Evolutionary conservation across 257 asterid genomes (phyloP).

Genomic region (Jasminum sambac): DNA sequence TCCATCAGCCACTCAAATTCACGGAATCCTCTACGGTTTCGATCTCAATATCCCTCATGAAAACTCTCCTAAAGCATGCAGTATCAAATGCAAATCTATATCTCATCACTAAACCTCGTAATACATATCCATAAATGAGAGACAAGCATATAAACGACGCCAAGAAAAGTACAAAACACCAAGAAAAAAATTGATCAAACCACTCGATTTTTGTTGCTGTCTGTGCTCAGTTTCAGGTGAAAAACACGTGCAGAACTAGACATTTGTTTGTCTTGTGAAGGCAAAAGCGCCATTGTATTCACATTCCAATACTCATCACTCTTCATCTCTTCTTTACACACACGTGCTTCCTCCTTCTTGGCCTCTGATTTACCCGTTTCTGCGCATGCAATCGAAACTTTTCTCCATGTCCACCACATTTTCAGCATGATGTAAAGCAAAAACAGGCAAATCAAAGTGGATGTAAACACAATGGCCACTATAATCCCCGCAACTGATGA

Average conservation of each 20-base stretch:
- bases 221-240: conserved; percentile 45
- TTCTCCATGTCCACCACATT: conserved; percentile 91
- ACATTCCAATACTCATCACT: conserved; percentile 52
- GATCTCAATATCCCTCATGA: not conserved
- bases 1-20: not conserved
- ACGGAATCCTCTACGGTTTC: not conserved
- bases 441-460: conserved; percentile 71
- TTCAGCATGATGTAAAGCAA: conserved; percentile 70
- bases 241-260: conserved; percentile 50
- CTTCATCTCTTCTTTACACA: conserved; percentile 58
- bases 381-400: conserved; percentile 74
- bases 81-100: not conserved
- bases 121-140: not conserved
- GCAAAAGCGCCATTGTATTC: conserved; percentile 38
- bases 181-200: conserved; percentile 20
- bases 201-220: conserved; percentile 33
- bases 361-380: conserved; percentile 42
- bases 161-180: not conserved
- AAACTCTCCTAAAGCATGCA: not conserved
- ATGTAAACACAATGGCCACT: conserved; percentile 78
- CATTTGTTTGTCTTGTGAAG: conserved; percentile 33
- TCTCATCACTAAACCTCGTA: not conserved
- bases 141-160: not conserved
- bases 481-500: conserved; percentile 59
- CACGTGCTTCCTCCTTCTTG: conserved; percentile 55